Base-by-base conservation (phyloP, 2,329 filamentous ascomycete species). In the Paraconiothyrium sp. region DNA sequence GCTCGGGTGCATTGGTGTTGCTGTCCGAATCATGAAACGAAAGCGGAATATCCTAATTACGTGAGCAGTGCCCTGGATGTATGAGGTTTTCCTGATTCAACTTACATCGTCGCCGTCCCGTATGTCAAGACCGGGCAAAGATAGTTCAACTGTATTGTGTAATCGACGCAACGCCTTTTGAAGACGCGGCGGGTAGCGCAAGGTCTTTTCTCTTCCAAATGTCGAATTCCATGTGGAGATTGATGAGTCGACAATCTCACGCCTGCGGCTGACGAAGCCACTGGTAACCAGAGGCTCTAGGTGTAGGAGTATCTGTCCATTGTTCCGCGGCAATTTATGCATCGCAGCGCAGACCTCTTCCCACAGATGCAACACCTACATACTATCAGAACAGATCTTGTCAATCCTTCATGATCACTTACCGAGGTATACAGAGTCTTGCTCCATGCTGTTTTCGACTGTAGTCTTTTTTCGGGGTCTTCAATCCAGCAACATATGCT, bases 221-320 rank as follows among this genome's bases (percentile, higher is more conserved):
- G 89, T 85, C 0, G 78, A 74, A 67, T 93, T 94, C 93, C 93
- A 97, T 63, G 86, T 83, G 16, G 78, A 72, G 30, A 89, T 82
- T 1, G 87, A 84, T 3, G 73, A 73, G 49, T 85, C 86, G 11
- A 83, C 82, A 10, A 86, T 81, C 3, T 74, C 77, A 50, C 79
- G 81, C 64, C 86, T 83, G 6, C 80, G 80, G 48, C 85, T 88
- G 24, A 81, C 73, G 32, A 90, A 82, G 1, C 84, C 85, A 51
- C 86, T 80, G 34, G 82, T 77, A 10, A 89, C 75, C 7, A 89
- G 72, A 5, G 70, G 63, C 50, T 85, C 82, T 4, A 89, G 71
- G 72, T 82, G 75, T 78, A 88, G 64, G 80, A 91, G 68, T 81
- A 85, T 62, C 75, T 80, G 59, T 72, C 79, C 71, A 84, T 90